phyloP scores from a whole-genome alignment of 768 basidiomycete species.

The Inosperma sp. region DNA sequence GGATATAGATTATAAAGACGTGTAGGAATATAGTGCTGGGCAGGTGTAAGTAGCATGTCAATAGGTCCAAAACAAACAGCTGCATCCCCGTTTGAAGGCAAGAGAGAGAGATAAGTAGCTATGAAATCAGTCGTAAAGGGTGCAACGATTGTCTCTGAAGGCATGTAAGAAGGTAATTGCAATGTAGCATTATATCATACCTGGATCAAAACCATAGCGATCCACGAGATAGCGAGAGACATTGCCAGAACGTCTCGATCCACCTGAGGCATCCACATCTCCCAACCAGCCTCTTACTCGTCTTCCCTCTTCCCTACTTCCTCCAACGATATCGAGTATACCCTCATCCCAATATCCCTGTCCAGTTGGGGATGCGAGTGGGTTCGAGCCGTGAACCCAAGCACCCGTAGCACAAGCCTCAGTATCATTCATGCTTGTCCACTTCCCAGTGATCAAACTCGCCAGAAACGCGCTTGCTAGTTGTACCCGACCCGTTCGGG shows the following conservation, averaged over 20 bases:
- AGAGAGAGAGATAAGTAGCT: conserved; percentile 71
- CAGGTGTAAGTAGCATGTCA: conserved; percentile 72
- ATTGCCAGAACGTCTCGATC: conserved; percentile 57
- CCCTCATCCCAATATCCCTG: conserved; percentile 74
- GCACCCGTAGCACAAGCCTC: conserved; percentile 77
- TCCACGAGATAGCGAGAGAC: conserved; percentile 74
- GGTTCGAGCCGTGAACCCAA: conserved; percentile 60
- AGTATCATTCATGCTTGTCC: conserved; percentile 67
- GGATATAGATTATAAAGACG: conserved; percentile 71
- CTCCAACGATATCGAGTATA: conserved; percentile 73
- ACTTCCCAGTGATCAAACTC: conserved; percentile 66
- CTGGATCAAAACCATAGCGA: conserved; percentile 75
- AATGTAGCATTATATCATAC: conserved; percentile 32
- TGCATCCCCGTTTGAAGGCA: conserved; percentile 66
- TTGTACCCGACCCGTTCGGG: conserved; percentile 68
- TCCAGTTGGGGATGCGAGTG: conserved; percentile 16
- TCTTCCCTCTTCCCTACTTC: conserved; percentile 67
- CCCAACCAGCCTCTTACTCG: conserved; percentile 76
- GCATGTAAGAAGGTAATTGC: background rate
- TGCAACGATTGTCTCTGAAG: conserved; percentile 61
- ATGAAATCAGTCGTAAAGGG: conserved; percentile 77
- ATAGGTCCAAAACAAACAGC: conserved; percentile 79
- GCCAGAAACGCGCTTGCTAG: conserved; percentile 73
- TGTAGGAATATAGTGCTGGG: conserved; percentile 69
- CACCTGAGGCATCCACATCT: conserved; percentile 70